A percentile compares a stretch with the other conserved stretches of the same genome.
phyloP scores from a whole-genome alignment of 345 rosid genomes.

The Triadica sebifera region DNA sequence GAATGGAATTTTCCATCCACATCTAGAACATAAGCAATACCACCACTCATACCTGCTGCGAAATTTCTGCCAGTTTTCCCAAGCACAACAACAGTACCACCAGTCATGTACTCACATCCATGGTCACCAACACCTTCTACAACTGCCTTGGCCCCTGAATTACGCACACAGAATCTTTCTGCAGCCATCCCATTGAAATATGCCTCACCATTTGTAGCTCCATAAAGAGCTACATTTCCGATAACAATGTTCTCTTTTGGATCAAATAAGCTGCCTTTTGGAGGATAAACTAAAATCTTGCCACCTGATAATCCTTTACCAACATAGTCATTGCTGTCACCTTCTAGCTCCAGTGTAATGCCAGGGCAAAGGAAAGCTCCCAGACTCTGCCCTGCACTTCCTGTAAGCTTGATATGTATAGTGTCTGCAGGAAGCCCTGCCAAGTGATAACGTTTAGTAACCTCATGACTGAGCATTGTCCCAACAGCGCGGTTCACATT shows the following conservation, averaged over 20 bases:
- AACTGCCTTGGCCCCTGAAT: conserved; percentile 96
- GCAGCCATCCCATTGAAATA: conserved; percentile 99
- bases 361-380: conserved; percentile 98
- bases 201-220: conserved; percentile 89
- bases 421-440: conserved; percentile 87
- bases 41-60: conserved; percentile 99
- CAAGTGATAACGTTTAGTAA: conserved; percentile 76
- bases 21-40: conserved; percentile 90
- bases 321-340: conserved; percentile 95
- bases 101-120: conserved; percentile 99
- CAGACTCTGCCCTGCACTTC: conserved; percentile 99
- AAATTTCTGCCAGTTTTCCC: conserved; percentile 98
- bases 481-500: conserved; percentile 99
- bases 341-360: conserved; percentile 84
- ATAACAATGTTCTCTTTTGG: conserved; percentile 95
- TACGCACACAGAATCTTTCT: conserved; percentile 97
- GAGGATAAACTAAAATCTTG: conserved; percentile 90
- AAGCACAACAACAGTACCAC: conserved; percentile 92
- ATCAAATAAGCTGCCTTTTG: conserved; percentile 78
- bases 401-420: conserved; percentile 75
- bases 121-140: conserved; percentile 99
- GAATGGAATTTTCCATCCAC: conserved; percentile 72
- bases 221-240: conserved; percentile 96
- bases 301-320: conserved; percentile 99
- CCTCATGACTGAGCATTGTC: conserved; percentile 99